Evolutionary conservation across 2,329 filamentous ascomycete genomes (phyloP).

Genomic region (Scedosporium aurantiacum): DNA sequence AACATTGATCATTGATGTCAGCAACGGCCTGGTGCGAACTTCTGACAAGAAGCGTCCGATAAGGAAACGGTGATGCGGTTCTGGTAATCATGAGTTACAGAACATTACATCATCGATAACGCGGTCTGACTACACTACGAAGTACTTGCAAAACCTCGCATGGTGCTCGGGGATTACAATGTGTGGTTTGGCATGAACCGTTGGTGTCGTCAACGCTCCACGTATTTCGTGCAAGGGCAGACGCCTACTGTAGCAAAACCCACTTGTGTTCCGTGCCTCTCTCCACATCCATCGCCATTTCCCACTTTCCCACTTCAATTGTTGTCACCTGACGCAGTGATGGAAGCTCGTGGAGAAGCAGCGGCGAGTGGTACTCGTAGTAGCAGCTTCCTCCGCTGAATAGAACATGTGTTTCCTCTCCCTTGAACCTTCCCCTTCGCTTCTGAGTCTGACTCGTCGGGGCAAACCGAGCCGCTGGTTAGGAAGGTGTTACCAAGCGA

Average conservation of each 20-base stretch:
- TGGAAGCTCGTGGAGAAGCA: neutral
- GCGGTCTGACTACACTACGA: too few relatives aligned
- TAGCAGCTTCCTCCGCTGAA: neutral
- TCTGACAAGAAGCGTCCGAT: too few relatives aligned
- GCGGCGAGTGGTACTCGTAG: neutral
- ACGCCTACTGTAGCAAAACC: neutral
- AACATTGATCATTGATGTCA: too few relatives aligned
- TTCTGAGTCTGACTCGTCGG: neutral
- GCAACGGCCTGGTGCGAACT: too few relatives aligned
- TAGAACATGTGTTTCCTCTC: neutral
- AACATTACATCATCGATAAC: too few relatives aligned
- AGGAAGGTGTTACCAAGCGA: neutral
- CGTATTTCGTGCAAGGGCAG: neutral
- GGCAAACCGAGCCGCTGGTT: neutral
- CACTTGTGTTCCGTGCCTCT: neutral
- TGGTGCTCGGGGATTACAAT: too few relatives aligned
- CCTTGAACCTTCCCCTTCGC: neutral
- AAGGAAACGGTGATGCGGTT: too few relatives aligned
- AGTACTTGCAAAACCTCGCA: too few relatives aligned
- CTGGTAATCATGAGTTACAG: too few relatives aligned
- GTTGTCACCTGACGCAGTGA: too few relatives aligned
- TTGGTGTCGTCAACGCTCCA: neutral
- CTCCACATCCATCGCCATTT: neutral
- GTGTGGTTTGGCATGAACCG: too few relatives aligned
- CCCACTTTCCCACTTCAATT: neutral